Conservation (phyloP, 257 asterid species). For the Solanum megistacrolobum region DNA sequence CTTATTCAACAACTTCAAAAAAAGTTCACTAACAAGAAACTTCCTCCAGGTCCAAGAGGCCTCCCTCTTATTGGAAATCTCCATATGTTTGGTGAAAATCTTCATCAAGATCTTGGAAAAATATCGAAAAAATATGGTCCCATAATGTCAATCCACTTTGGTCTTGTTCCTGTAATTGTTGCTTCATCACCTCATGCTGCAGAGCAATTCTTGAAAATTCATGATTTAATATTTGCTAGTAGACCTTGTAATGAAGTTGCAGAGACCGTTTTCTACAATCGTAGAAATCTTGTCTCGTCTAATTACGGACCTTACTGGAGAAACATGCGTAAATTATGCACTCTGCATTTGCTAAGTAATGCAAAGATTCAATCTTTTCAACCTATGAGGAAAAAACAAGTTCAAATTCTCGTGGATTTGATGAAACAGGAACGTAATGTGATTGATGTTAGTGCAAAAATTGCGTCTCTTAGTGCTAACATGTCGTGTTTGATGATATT, state of each 20-base stretch:
- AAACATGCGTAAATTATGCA: background rate
- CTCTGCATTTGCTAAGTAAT: background rate
- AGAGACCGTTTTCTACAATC: background rate
- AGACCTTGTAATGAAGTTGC: background rate
- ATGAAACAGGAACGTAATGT: background rate
- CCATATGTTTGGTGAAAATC: background rate
- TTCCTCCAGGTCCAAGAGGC: background rate
- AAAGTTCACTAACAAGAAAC: background rate
- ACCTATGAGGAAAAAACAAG: background rate
- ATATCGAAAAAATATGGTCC: background rate
- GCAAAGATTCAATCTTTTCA: background rate
- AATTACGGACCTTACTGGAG: slow-evolving; percentile 10
- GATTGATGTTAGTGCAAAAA: background rate
- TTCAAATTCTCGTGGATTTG: background rate
- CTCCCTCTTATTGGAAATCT: background rate
- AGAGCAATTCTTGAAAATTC: slow-evolving; percentile 3
- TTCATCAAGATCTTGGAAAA: background rate
- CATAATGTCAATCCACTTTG: background rate
- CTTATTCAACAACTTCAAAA: background rate
- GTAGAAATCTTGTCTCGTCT: background rate
- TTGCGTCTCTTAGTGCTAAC: background rate
- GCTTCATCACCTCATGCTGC: slow-evolving; percentile 1
- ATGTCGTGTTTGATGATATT: background rate
- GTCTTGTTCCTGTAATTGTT: background rate
- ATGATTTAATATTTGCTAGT: slow-evolving; percentile 1